A percentile compares a stretch with the other conserved stretches of the same genome.
These are phyloP conservation scores for Suillus placidus DNA, from an alignment of 768 basidiomycete genomes.

Conservation along the genomic window DNA sequence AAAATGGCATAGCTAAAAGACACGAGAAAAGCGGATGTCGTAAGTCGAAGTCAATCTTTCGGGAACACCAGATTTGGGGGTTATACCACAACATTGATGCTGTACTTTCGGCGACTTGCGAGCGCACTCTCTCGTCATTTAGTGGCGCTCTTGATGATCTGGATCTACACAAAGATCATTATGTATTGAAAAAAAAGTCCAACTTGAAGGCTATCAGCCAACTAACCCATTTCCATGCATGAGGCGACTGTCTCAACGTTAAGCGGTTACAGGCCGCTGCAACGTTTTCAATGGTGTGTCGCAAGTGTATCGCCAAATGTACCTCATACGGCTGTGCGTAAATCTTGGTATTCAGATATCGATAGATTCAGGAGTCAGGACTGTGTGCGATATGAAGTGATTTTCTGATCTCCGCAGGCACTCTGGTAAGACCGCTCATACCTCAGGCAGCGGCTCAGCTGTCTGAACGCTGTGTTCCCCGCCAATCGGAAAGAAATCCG, in stretches of 20 bases:
- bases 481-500: background rate
- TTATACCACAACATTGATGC: background rate
- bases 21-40: slow-evolving; percentile 40
- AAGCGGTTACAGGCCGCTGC: background rate
- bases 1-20: slow-evolving; percentile 29
- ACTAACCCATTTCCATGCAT: background rate
- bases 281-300: slow-evolving; percentile 1
- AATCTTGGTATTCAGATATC: background rate
- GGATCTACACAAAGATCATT: background rate
- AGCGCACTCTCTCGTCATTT: background rate
- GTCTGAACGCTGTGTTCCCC: background rate
- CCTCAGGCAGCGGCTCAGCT: no score
- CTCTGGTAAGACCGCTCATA: background rate
- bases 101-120: background rate
- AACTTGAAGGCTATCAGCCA: background rate
- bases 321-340: slow-evolving; percentile 1
- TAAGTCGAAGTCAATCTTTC: slow-evolving; percentile 36
- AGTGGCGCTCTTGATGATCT: background rate
- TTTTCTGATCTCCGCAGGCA: background rate
- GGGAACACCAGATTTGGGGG: slow-evolving; percentile 28
- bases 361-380: slow-evolving; percentile 2
- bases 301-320: background rate
- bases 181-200: fast-evolving
- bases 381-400: background rate
- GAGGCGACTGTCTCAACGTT: background rate